A percentile compares a stretch with the other conserved stretches of the same genome.
phyloP scores from a whole-genome alignment of 2,329 filamentous ascomycete genomes.

The Aspergillus ochraceus region DNA sequence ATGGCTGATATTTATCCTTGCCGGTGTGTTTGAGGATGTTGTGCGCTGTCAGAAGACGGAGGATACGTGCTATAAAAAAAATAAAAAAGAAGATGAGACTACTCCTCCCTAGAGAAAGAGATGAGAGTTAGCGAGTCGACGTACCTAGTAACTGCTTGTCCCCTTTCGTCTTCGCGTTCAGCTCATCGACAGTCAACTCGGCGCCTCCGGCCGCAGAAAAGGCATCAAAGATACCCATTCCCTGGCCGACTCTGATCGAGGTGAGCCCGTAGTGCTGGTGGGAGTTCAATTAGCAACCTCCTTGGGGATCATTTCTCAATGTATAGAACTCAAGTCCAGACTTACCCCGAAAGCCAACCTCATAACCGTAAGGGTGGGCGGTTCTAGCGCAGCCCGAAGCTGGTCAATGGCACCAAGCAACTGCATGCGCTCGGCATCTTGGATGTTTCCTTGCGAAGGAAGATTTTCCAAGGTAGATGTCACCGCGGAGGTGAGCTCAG shows the following conservation, averaged over 20 bases:
- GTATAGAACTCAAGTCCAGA: too few relatives aligned
- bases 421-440: slow-evolving; percentile 15
- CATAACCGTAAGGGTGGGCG: slow-evolving; percentile 6
- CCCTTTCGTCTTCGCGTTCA: slow-evolving; percentile 13
- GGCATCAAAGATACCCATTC: slow-evolving; percentile 25
- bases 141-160: slow-evolving; percentile 17
- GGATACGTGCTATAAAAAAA: slow-evolving; percentile 14
- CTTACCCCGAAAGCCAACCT: slow-evolving; percentile 11
- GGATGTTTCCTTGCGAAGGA: slow-evolving; percentile 14
- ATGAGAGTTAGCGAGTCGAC: not conserved
- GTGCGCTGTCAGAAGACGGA: slow-evolving; percentile 19
- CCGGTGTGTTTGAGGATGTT: slow-evolving; percentile 13
- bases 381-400: slow-evolving; percentile 13
- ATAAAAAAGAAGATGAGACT: not conserved
- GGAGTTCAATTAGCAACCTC: not conserved
- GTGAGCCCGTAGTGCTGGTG: slow-evolving; percentile 9
- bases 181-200: slow-evolving; percentile 14
- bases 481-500: not conserved
- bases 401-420: slow-evolving; percentile 10
- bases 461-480: slow-evolving; percentile 7
- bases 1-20: slow-evolving; percentile 12
- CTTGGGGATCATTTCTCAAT: too few relatives aligned
- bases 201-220: slow-evolving; percentile 6
- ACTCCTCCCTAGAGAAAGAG: too few relatives aligned
- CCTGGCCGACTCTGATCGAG: slow-evolving; percentile 15